Evolutionary conservation across 106 monocot species (phyloP).

Genomic region (Xerophyta viscosa): DNA sequence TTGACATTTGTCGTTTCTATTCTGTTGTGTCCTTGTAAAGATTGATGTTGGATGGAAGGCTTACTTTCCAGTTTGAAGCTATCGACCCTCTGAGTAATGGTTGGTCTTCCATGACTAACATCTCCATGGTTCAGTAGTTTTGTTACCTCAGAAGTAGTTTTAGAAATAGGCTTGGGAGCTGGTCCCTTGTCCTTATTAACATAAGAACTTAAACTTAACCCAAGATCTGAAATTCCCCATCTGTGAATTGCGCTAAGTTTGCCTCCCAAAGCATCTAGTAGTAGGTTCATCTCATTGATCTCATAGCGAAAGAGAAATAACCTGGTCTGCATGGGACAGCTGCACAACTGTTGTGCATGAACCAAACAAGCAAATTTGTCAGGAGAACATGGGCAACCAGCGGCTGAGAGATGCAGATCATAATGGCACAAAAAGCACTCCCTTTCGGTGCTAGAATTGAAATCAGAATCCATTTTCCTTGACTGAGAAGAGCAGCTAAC

Average conservation of each 20-base stretch:
- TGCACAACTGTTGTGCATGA: slow-evolving; percentile 74
- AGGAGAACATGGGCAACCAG: slow-evolving; percentile 51
- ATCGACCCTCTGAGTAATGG: slow-evolving; percentile 4
- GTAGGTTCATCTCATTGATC: slow-evolving; percentile 50
- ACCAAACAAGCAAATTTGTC: slow-evolving; percentile 72
- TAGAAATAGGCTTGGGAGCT: slow-evolving; percentile 8
- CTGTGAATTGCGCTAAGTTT: slow-evolving; percentile 70
- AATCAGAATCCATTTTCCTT: slow-evolving; percentile 66
- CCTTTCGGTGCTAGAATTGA: slow-evolving; percentile 60
- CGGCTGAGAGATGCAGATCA: slow-evolving; percentile 85
- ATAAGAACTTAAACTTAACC: slow-evolving; percentile 30
- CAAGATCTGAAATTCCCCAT: slow-evolving; percentile 71
- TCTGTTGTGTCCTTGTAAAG: slow-evolving; percentile 1
- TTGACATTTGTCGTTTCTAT: slow-evolving; percentile 3
- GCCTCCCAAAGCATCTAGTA: slow-evolving; percentile 74
- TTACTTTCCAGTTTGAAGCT: slow-evolving; percentile 17
- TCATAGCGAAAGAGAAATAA: slow-evolving; percentile 75
- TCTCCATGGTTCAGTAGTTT: slow-evolving; percentile 8
- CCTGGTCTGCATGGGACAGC: slow-evolving; percentile 48
- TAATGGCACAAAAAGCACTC: slow-evolving; percentile 82
- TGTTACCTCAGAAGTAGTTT: slow-evolving; percentile 8
- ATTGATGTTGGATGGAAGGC: slow-evolving; percentile 10
- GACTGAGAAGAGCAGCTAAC: slow-evolving; percentile 35
- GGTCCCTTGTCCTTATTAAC: slow-evolving; percentile 14
- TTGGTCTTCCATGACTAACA: not conserved